Evolutionary conservation across 768 basidiomycete species (phyloP).

Genomic region (Amylocystis lapponica): DNA sequence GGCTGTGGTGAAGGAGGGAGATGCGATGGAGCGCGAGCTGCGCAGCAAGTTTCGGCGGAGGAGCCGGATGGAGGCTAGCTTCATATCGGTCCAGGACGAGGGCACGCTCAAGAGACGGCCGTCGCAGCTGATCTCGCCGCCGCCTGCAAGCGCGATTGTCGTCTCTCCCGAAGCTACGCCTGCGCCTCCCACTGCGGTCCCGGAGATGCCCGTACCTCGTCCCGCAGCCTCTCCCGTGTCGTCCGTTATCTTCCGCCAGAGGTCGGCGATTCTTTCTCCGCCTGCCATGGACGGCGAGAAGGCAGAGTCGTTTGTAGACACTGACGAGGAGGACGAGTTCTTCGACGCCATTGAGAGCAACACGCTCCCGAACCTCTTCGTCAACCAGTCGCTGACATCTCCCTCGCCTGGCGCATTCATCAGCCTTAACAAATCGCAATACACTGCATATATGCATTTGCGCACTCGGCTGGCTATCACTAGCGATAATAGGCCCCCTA

Average conservation of each 20-base stretch:
- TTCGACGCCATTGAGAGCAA: constrained; percentile 93
- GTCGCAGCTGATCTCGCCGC: constrained; percentile 3
- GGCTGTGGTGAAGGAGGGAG: constrained; percentile 81
- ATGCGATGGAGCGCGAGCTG: constrained; percentile 76
- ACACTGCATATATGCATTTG: constrained; percentile 63
- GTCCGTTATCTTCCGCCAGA: neutral
- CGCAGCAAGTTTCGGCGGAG: constrained; percentile 54
- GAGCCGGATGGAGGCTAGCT: constrained; percentile 37
- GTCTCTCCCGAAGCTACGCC: constrained; percentile 1
- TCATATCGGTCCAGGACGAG: constrained; percentile 21
- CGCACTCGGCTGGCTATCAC: constrained; percentile 56
- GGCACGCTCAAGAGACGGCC: constrained; percentile 17
- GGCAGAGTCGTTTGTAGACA: constrained; percentile 36
- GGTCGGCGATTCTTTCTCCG: constrained; percentile 4
- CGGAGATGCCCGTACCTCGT: too few relatives aligned
- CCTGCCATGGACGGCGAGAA: constrained; percentile 11
- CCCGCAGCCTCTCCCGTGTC: constrained; percentile 3
- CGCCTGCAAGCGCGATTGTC: neutral
- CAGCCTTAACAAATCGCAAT: constrained; percentile 39
- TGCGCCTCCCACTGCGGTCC: neutral
- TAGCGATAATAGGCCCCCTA: constrained; percentile 76
- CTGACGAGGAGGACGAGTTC: constrained; percentile 92
- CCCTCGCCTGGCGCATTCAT: constrained; percentile 32
- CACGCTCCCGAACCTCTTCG: constrained; percentile 67
- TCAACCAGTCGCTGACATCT: constrained; percentile 57